Base-by-base conservation (phyloP, 2,329 filamentous ascomycete species). In the Zarea fungicola region DNA sequence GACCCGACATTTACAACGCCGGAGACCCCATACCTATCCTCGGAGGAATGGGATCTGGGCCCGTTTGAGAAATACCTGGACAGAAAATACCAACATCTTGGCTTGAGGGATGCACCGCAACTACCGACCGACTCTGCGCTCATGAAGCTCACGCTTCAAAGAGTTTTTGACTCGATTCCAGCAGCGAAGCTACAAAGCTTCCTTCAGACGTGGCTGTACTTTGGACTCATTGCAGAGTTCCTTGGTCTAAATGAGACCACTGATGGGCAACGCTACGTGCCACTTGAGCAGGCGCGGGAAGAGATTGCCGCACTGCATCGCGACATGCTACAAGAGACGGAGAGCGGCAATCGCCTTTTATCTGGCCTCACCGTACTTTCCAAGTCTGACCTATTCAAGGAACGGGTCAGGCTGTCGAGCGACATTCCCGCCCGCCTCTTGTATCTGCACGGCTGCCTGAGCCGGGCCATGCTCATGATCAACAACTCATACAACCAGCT, bases 161-260 rank as follows among this genome's bases (percentile, higher is more conserved):
- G 32, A 10, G 11, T 42, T 25, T 35, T 42, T 39, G 49, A 60
- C 42, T 51, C 58, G 3, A 56, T 57, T 4, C 52, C 58, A 7
- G 35, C 52, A 7, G 48, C 50, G 4, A 58, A 60, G 10, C 46
- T 60, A 9, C 51, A 62, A 28, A 45, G 55, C 0, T 62, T 65
- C 35, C 40, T 62, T 13, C 64, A 66, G 44, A 64, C 59, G 6
- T 67, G 64, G 63, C 52, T 67, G 7, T 65, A 58, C 42, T 64
- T 67, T 49, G 64, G 65, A 0, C 50, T 62, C 4, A 25, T 62
- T 14, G 55, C 60, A 5, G 64, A 67, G 44, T 55, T 62, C 23
- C 31, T 64, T 4, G 55, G 58, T 19, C 42, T 62, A 4, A 62
- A 63, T 37, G 56, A 59, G 42, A 43, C 52, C 1, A 37, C 40